A percentile compares a stretch with the other conserved stretches of the same genome.
Conservation (phyloP, 331 rosid species). For the Malus hybrid region DNA sequence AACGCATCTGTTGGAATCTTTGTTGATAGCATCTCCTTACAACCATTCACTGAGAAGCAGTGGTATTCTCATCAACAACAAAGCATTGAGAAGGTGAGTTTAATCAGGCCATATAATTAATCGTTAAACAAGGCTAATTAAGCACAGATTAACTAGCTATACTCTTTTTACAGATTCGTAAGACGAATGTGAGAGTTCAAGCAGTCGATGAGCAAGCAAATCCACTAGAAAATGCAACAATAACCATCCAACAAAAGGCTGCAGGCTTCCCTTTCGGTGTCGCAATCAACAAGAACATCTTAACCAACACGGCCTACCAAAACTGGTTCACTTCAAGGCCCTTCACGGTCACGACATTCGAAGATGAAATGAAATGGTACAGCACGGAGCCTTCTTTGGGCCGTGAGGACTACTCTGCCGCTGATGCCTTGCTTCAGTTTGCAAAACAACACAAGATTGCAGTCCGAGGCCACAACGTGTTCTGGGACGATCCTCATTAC, state of each 20-base stretch:
- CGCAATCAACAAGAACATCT: slow-evolving; percentile 42
- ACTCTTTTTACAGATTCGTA: slow-evolving; percentile 31
- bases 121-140: neutral
- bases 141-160: neutral
- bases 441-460: slow-evolving; percentile 27
- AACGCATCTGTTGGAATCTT: slow-evolving; percentile 24
- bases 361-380: slow-evolving; percentile 82
- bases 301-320: slow-evolving; percentile 37
- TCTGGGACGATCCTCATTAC: slow-evolving; percentile 48
- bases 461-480: slow-evolving; percentile 70
- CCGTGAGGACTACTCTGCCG: slow-evolving; percentile 20
- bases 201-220: slow-evolving; percentile 40
- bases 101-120: neutral
- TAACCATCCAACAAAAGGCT: slow-evolving; percentile 15
- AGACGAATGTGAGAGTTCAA: slow-evolving; percentile 32
- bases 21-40: slow-evolving; percentile 48
- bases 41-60: slow-evolving; percentile 44
- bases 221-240: slow-evolving; percentile 38
- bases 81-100: slow-evolving; percentile 47
- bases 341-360: slow-evolving; percentile 22
- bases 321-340: slow-evolving; percentile 50
- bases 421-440: slow-evolving; percentile 54
- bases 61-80: slow-evolving; percentile 51
- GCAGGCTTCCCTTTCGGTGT: slow-evolving; percentile 48
- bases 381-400: slow-evolving; percentile 37